phyloP scores from a whole-genome alignment of 1,284 basidiomycete genomes.

The Sphagnurus paluster region DNA sequence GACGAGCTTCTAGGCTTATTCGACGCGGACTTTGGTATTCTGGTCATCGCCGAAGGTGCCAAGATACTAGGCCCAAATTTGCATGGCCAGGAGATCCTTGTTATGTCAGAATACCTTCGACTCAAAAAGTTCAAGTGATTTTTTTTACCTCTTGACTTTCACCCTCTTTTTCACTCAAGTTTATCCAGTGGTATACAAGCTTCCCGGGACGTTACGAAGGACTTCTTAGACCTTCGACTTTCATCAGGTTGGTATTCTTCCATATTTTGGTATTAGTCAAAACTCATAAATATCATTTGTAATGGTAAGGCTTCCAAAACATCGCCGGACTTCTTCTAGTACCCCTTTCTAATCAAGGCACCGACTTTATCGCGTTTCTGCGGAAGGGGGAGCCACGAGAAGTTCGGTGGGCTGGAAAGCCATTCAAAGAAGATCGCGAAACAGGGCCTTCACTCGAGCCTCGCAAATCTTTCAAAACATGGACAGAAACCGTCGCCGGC shows the following conservation, averaged over 20 bases:
- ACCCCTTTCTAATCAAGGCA: constrained; percentile 69
- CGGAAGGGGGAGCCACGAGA: constrained; percentile 75
- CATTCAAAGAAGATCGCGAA: constrained; percentile 49
- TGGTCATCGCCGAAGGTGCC: constrained; percentile 85
- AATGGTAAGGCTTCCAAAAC: constrained; percentile 55
- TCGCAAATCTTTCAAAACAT: constrained; percentile 79
- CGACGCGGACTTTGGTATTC: constrained; percentile 83
- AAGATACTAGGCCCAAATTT: constrained; percentile 83
- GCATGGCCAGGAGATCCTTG: constrained; percentile 84
- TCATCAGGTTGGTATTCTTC: constrained; percentile 43
- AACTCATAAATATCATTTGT: neutral
- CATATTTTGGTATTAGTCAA: neutral
- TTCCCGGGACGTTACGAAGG: constrained; percentile 67
- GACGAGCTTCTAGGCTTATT: constrained; percentile 83
- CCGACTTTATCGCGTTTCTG: constrained; percentile 83
- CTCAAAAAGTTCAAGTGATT: constrained; percentile 72
- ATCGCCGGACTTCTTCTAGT: constrained; percentile 83
- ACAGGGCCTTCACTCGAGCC: constrained; percentile 60
- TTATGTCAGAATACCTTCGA: constrained; percentile 84
- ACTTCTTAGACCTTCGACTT: constrained; percentile 77
- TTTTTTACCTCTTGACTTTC: neutral
- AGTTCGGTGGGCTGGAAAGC: constrained; percentile 82
- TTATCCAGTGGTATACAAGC: constrained; percentile 55
- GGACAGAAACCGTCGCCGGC: constrained; percentile 79
- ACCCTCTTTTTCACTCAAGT: neutral